These are phyloP conservation scores for Aurinia saxatilis DNA, from an alignment of 345 rosid species.

Conservation along the genomic window DNA sequence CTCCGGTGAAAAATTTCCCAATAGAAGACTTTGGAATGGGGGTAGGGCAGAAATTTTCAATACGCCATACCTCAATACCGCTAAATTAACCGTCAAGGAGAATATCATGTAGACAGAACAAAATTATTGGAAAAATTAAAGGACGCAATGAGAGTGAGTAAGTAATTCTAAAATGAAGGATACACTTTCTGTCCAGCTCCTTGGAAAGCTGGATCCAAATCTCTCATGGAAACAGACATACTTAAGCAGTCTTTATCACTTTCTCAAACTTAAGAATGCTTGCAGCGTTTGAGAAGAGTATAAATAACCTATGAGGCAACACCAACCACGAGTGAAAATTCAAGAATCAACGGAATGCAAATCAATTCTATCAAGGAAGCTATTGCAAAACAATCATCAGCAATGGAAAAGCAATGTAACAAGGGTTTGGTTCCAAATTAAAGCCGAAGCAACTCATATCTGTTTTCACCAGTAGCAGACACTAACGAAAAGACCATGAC, in stretches of 20 bases:
- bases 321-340: neutral
- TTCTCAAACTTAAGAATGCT: conserved; percentile 30
- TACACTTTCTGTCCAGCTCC: conserved; percentile 98
- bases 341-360: conserved; percentile 4
- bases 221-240: conserved; percentile 98
- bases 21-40: conserved; percentile 56
- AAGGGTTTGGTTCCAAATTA: too few relatives aligned
- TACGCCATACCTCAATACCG: conserved; percentile 95
- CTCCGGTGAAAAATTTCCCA: conserved; percentile 93
- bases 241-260: conserved; percentile 26
- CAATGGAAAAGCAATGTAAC: neutral
- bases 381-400: neutral
- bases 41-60: conserved; percentile 79
- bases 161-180: conserved; percentile 40
- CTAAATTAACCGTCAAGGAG: conserved; percentile 56
- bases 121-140: neutral
- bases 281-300: conserved; percentile 20
- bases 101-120: conserved; percentile 1
- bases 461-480: neutral
- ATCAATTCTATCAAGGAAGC: neutral
- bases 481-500: neutral
- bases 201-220: conserved; percentile 94
- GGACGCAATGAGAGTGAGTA: neutral
- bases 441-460: too few relatives aligned
- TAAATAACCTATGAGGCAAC: conserved; percentile 20